These are phyloP conservation scores for Aeschynomene evenia DNA, from an alignment of 306 rosid genomes.

Conservation along the genomic window DNA sequence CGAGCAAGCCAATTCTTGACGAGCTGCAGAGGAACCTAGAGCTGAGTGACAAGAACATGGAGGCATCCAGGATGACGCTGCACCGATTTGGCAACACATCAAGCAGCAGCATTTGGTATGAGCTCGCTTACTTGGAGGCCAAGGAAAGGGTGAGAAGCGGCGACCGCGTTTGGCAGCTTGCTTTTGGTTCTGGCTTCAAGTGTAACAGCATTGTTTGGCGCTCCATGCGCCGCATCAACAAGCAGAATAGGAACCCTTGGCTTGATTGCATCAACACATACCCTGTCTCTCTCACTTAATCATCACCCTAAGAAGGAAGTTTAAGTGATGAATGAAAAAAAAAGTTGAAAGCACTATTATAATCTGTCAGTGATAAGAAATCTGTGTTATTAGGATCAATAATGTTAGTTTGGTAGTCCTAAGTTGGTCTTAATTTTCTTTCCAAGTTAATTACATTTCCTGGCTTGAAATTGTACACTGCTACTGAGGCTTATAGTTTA, in stretches of 20 bases:
- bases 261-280: conserved; percentile 70
- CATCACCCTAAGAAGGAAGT: neutral
- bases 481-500: conserved; percentile 2
- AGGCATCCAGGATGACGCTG: conserved; percentile 82
- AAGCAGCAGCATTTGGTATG: conserved; percentile 96
- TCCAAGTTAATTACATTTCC: neutral
- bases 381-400: conserved; percentile 31
- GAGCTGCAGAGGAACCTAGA: conserved; percentile 91
- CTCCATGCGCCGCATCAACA: conserved; percentile 55
- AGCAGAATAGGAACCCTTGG: conserved; percentile 76
- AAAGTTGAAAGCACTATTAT: neutral
- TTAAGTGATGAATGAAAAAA: neutral
- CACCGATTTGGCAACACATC: conserved; percentile 95
- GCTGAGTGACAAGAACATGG: conserved; percentile 76
- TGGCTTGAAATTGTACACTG: conserved; percentile 25
- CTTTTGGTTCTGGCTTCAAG: conserved; percentile 95
- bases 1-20: conserved; percentile 70
- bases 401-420: neutral
- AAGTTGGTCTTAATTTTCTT: conserved; percentile 24
- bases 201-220: conserved; percentile 91
- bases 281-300: conserved; percentile 40
- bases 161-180: conserved; percentile 90
- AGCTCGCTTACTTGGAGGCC: conserved; percentile 88
- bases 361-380: neutral
- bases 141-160: conserved; percentile 74